Conservation (phyloP, 2,329 filamentous ascomycete species). For the Fusarium marasasianum region DNA sequence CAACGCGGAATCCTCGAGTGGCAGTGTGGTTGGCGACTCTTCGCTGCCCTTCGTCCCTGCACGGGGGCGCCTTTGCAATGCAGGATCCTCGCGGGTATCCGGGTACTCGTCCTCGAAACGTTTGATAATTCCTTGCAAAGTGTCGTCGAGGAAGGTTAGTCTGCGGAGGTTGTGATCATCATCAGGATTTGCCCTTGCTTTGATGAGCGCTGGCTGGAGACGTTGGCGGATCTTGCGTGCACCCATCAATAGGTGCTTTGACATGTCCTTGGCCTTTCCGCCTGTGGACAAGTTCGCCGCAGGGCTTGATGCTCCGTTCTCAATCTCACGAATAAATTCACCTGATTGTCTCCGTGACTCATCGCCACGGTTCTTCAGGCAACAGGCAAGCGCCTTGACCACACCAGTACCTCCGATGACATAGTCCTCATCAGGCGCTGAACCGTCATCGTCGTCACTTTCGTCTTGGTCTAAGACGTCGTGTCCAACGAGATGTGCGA, state of each 20-base stretch:
- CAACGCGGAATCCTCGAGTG: conserved; percentile 48
- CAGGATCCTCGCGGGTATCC: conserved; percentile 71
- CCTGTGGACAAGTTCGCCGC: conserved; percentile 51
- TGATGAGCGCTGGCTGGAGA: conserved; percentile 83
- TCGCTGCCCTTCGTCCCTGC: conserved; percentile 25
- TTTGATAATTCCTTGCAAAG: conserved; percentile 89
- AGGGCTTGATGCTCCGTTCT: conserved; percentile 59
- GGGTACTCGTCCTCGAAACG: conserved; percentile 97
- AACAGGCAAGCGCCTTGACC: conserved; percentile 91
- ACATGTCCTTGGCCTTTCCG: conserved; percentile 87
- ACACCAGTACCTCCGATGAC: conserved; percentile 96
- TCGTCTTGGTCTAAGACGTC: conserved; percentile 60
- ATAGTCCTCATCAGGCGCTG: conserved; percentile 89
- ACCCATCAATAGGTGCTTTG: conserved; percentile 85
- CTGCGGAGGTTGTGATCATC: conserved; percentile 83
- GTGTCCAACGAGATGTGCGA: conserved; percentile 87
- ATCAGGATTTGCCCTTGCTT: conserved; percentile 72
- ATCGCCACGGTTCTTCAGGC: conserved; percentile 79
- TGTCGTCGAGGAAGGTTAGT: conserved; percentile 88
- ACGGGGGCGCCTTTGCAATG: conserved; percentile 15
- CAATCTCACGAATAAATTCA: conserved; percentile 63
- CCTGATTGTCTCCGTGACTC: conserved; percentile 65
- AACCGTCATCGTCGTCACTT: conserved; percentile 68
- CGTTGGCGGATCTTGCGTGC: conserved; percentile 88
- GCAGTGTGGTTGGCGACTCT: conserved; percentile 36